A percentile compares a stretch with the other conserved stretches of the same genome.
phyloP scores from a whole-genome alignment of 225 moss, liverwort and hornwort genomes.

The Antitrichia curtipendula region DNA sequence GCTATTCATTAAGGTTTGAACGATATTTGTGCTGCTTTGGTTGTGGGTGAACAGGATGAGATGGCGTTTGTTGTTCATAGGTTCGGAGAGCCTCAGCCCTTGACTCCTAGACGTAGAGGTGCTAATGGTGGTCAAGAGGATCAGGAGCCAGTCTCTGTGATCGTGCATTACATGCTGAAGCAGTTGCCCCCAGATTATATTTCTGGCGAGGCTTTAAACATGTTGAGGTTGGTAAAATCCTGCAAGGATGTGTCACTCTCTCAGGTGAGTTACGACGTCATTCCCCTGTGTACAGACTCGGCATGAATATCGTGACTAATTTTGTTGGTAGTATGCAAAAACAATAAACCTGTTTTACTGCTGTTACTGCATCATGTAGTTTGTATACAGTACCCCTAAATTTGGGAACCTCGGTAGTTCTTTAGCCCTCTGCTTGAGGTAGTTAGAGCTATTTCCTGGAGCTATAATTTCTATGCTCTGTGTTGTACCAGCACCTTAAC shows the following conservation, averaged over 20 bases:
- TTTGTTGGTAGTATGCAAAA: background rate
- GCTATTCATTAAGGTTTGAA: background rate
- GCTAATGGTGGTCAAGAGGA: conserved; percentile 16
- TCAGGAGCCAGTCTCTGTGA: conserved; percentile 57
- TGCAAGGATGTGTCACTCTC: conserved; percentile 73
- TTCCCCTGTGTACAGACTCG: background rate
- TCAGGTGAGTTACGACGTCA: conserved; percentile 43
- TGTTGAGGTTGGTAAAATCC: conserved; percentile 61
- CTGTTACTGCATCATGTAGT: background rate
- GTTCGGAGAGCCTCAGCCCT: conserved; percentile 54
- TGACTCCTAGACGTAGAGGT: conserved; percentile 19
- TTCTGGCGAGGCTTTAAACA: conserved; percentile 56
- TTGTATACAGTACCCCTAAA: background rate
- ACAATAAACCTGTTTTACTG: background rate
- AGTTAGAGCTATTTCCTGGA: background rate
- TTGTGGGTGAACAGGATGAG: conserved; percentile 49
- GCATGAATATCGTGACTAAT: background rate
- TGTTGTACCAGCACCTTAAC: conserved; percentile 63
- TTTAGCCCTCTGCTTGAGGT: background rate
- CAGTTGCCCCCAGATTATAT: conserved; percentile 72
- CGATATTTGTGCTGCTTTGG: background rate
- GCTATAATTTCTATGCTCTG: background rate
- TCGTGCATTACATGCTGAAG: conserved; percentile 82
- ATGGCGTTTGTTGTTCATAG: conserved; percentile 41
- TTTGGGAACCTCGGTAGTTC: background rate